These are phyloP conservation scores for Chalciporus piperatoides DNA, from an alignment of 1,284 basidiomycete species.

Conservation along the genomic window DNA sequence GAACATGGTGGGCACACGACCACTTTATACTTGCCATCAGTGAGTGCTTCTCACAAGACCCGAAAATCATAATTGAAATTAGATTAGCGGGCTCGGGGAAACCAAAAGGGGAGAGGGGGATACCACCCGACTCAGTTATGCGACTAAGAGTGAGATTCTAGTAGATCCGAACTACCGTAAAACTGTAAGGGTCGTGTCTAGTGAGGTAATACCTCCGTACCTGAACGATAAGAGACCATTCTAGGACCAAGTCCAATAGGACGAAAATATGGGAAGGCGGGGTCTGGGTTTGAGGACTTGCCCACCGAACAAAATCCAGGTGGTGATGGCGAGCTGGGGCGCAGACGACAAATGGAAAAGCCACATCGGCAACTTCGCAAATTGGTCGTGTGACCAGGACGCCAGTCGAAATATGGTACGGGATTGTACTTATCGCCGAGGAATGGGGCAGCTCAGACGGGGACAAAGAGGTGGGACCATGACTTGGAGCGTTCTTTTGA, in stretches of 20 bases:
- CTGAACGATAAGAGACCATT: background rate
- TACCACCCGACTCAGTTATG: background rate
- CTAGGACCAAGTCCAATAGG: too few species aligned
- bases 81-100: slow-evolving; percentile 1
- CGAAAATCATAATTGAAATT: slow-evolving; percentile 15
- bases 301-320: background rate
- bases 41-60: slow-evolving; percentile 2
- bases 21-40: slow-evolving; percentile 22
- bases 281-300: background rate
- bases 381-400: background rate
- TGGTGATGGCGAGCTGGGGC: too few species aligned
- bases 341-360: background rate
- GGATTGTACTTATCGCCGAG: background rate
- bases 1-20: slow-evolving; percentile 25
- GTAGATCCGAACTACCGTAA: background rate
- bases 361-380: background rate
- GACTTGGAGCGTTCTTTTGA: too few species aligned
- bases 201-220: background rate
- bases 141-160: background rate
- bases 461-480: too few species aligned
- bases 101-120: slow-evolving; percentile 14
- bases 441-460: too few species aligned
- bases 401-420: background rate
- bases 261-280: too few species aligned
- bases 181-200: background rate